Base-by-base conservation (phyloP, 176 grass and related monocot genomes). In the Musa itinerans region DNA sequence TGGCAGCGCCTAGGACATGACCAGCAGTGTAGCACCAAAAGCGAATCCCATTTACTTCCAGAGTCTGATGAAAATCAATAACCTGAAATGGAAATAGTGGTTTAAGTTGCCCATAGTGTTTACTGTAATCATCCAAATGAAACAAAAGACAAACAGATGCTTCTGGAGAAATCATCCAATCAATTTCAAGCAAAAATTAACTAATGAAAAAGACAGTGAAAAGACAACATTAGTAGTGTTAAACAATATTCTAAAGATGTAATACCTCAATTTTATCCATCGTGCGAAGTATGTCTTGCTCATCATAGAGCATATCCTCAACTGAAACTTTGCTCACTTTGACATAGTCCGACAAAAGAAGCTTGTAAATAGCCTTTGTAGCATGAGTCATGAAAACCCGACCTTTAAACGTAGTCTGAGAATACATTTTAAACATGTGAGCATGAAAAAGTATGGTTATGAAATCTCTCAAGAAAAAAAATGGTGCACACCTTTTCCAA, bases 21-120 rank as follows among this genome's bases (percentile, higher is more conserved):
- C 90, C 88, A 56, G 94, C 94, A 49, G 88, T 98, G 71, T 98
- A 98, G 82, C 94, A 98, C 94, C 94, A 98, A 73, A 98, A 98
- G n/a, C 94, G 88, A 82, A 98, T 98, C 27, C 88, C 94, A 73
- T 98, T 93, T 53, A 93, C 94, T 83, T 98, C 94, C 52, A 93
- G 54, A 15, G 94, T 98, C 64, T 93, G 94, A 80, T 98, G 94
- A 76, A 98, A 98, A 76, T 98, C 90, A 72, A 98, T 98, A 52
- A 98, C 94, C 90, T 98, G 78, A 53, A 76, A 34, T 71, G 25
- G 13, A 79, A 22, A 21, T 65, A 66, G 52, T 51, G 34, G 34
- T 43, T 43, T 43, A 43, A 43, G 34, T 43, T 43, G 34, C 34
- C 4, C 0, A 6, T 0, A 0, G 34, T 0, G 34, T 43, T 43